Evolutionary conservation across 352 stramenopile species (phyloP).

Genomic region (Phytophthora pinifolia): DNA sequence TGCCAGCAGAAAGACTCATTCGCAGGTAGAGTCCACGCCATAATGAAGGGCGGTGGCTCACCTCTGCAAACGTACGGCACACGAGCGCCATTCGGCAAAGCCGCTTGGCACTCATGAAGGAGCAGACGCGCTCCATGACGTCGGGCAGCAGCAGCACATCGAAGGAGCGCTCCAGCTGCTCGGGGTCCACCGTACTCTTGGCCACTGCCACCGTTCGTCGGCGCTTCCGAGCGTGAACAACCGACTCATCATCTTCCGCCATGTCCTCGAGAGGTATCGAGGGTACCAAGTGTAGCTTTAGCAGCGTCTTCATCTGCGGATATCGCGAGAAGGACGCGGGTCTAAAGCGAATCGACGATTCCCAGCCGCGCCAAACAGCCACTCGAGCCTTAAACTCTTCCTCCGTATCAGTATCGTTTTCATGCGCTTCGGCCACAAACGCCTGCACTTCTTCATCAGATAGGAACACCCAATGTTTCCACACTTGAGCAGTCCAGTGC

Average conservation of each 20-base stretch:
- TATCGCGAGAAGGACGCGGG: constrained; percentile 14
- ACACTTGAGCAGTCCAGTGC: constrained; percentile 55
- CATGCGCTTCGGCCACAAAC: constrained; percentile 35
- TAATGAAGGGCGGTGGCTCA: constrained; percentile 34
- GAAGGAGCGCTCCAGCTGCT: constrained; percentile 44
- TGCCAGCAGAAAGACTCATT: constrained; percentile 10
- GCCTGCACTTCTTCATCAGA: constrained; percentile 37
- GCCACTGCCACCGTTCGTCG: constrained; percentile 6
- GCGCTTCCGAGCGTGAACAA: constrained; percentile 15
- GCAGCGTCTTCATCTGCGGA: constrained; percentile 28
- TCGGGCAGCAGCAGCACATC: constrained; percentile 59
- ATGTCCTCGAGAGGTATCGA: constrained; percentile 10
- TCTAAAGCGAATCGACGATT: constrained; percentile 6
- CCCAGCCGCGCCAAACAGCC: constrained; percentile 13
- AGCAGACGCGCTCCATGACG: constrained; percentile 68
- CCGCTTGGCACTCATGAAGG: constrained; percentile 72
- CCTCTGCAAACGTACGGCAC: constrained; percentile 40
- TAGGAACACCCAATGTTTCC: constrained; percentile 54
- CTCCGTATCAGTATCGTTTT: constrained; percentile 18
- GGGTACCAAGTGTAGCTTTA: constrained; percentile 30
- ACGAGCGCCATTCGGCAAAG: constrained; percentile 62
- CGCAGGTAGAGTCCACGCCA: constrained; percentile 48
- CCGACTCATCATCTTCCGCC: constrained; percentile 12
- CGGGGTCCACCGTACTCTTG: constrained; percentile 18
- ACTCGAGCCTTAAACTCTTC: constrained; percentile 13